These are phyloP conservation scores for Obelidium mucronatum DNA, from an alignment of 192 early-diverging fungal genomes.

Conservation along the genomic window DNA sequence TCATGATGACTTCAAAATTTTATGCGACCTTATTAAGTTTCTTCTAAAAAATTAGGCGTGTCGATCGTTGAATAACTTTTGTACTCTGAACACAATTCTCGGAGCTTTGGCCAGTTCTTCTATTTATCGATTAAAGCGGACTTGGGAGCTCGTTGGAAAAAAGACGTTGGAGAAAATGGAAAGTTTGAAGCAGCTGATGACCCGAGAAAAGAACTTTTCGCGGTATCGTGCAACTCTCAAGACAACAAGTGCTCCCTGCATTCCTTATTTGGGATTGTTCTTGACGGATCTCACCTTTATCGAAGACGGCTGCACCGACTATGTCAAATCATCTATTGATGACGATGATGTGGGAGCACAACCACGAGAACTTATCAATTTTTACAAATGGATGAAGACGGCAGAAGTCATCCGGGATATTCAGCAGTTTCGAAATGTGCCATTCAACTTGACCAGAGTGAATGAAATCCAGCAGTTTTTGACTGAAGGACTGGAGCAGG, in stretches of 20 bases:
- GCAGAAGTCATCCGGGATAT: constrained; percentile 88
- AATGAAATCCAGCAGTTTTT: constrained; percentile 81
- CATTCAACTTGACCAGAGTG: constrained; percentile 79
- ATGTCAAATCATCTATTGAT: constrained; percentile 44
- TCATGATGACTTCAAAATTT: neutral
- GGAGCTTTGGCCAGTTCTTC: constrained; percentile 55
- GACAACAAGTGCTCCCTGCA: constrained; percentile 69
- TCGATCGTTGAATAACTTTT: constrained; percentile 60
- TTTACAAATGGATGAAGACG: constrained; percentile 85
- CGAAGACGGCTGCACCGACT: constrained; percentile 85
- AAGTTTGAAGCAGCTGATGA: constrained; percentile 77
- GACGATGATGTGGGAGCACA: neutral
- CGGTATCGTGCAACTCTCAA: constrained; percentile 84
- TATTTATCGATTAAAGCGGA: constrained; percentile 55
- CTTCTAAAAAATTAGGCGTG: constrained; percentile 54
- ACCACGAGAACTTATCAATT: constrained; percentile 77
- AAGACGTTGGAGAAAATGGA: constrained; percentile 46
- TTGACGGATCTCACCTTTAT: constrained; percentile 91
- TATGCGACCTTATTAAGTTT: neutral
- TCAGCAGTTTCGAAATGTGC: constrained; percentile 86
- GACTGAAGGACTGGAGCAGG: constrained; percentile 68
- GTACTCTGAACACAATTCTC: constrained; percentile 55
- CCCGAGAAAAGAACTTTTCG: constrained; percentile 79
- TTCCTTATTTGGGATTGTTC: constrained; percentile 84
- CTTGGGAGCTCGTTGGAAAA: constrained; percentile 63